Conservation (phyloP, 495 filamentous ascomycete species). For the Aspergillus asperescens region DNA sequence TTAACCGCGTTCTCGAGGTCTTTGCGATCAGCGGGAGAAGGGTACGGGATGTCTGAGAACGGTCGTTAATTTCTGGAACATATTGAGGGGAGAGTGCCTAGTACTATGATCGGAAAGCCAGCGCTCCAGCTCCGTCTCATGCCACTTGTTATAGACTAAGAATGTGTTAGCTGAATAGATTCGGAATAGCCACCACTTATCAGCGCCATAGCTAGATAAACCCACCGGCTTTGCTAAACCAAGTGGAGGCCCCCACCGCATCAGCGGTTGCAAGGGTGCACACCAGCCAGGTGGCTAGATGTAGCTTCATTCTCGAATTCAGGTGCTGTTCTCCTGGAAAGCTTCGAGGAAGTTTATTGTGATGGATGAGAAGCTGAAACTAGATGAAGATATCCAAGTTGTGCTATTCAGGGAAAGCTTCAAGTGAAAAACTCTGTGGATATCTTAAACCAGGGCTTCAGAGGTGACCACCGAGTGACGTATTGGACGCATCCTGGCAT, state of each 20-base stretch:
- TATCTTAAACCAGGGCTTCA: conserved; percentile 6
- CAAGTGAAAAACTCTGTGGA: background rate
- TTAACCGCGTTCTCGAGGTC: conserved; percentile 80
- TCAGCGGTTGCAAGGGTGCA: conserved; percentile 63
- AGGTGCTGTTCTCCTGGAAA: background rate
- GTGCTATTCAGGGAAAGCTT: background rate
- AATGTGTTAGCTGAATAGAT: background rate
- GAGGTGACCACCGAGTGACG: conserved; percentile 42
- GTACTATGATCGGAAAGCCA: conserved; percentile 85
- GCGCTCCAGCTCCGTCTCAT: conserved; percentile 92
- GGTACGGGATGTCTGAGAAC: conserved; percentile 73
- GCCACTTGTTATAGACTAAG: conserved; percentile 96
- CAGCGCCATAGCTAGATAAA: conserved; percentile 9
- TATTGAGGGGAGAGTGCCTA: background rate
- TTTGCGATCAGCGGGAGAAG: conserved; percentile 76
- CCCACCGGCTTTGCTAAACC: conserved; percentile 81
- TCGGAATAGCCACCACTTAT: background rate
- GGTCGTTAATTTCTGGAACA: conserved; percentile 10
- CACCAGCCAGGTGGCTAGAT: conserved; percentile 59
- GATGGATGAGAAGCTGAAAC: background rate
- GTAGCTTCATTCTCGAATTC: conserved; percentile 62
- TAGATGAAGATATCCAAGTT: background rate
- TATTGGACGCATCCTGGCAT: conserved; percentile 23
- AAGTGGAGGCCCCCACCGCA: conserved; percentile 61
- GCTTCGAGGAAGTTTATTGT: background rate